Base-by-base conservation (phyloP, 2,329 filamentous ascomycete genomes). In the Monosporascus sp. region DNA sequence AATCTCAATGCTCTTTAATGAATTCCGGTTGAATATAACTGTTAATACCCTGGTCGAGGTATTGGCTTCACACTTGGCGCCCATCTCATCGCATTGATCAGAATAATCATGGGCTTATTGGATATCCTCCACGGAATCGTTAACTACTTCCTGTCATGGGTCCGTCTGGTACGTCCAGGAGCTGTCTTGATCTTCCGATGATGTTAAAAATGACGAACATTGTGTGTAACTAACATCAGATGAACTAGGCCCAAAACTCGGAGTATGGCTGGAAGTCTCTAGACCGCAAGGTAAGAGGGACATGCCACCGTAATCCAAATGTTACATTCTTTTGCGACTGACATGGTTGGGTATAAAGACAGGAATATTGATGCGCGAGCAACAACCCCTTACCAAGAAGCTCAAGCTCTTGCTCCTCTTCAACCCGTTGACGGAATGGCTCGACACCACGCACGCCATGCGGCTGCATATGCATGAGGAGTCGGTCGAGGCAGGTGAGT, bases 371-470 rank as follows among this genome's bases (percentile, higher is more conserved):
- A 66, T 66, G 52, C 69, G 71, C 22, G 71, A 76, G 55, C 65
- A 74, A 53, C 67, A 73, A 51, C 63, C 70, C 0, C 60, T 74
- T 20, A 60, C 60, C 52, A 72, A 75, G 59, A 75, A 75, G 50
- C 20, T 74, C 19, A 73, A 72, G 54, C 60, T 76, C 5, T 57
- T 73, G 4, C 24, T 75, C 0, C 64, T 75, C 7, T 74, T 75
- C 63, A 75, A 73, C 51, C 71, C 68, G 2, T 44, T 70, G 1
- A 68, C 61, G 7, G 72, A 72, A 63, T 74, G 70, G 72, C 63
- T 74, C 37, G 69, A 73, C 55, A 64, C 58, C 4, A 73, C 70
- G 0, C 66, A 70, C 51, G 52, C 60, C 7, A 65, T 74, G 64
- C 66, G 71, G 17, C 55, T 71, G 17, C 69, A 66, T 49, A 65